Conservation (phyloP, 257 asterid species). For the Euphrasia confusa region DNA sequence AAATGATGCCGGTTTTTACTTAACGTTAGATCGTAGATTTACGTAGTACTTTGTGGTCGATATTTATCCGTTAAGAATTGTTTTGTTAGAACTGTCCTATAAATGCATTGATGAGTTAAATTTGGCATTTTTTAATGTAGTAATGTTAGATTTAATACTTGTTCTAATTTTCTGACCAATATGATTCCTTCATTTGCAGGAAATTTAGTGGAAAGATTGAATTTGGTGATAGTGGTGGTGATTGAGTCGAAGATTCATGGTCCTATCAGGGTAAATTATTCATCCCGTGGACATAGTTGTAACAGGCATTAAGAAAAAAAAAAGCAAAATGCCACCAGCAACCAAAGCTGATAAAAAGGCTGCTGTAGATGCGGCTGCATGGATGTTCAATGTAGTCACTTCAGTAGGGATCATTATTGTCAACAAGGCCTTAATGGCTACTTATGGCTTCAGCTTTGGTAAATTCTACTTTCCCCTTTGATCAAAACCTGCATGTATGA, state of each 20-base stretch:
- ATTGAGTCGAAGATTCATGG: conserved; percentile 26
- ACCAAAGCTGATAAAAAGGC: conserved; percentile 96
- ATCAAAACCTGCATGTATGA: conserved; percentile 7
- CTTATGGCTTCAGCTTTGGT: conserved; percentile 96
- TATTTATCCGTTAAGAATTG: neutral
- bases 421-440: conserved; percentile 96
- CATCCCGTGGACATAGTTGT: conserved; percentile 30
- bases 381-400: conserved; percentile 95
- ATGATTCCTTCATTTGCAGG: conserved; percentile 27
- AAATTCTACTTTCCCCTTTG: conserved; percentile 25
- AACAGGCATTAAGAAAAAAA: conserved; percentile 22
- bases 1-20: conserved; percentile 3
- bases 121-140: neutral
- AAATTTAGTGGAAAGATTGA: conserved; percentile 10
- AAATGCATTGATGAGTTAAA: neutral
- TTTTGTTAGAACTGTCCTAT: conserved; percentile 2
- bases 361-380: conserved; percentile 81
- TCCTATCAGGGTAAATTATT: conserved; percentile 44
- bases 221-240: conserved; percentile 34
- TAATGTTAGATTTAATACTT: neutral
- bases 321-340: conserved; percentile 65
- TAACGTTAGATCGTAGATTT: neutral
- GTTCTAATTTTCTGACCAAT: conserved; percentile 6
- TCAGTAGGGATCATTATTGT: conserved; percentile 95
- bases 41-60: neutral